Percentiles rank a stretch among this genome's conserved stretches.
phyloP scores from a whole-genome alignment of 352 stramenopile species.

The Pythium pyrilobum region DNA sequence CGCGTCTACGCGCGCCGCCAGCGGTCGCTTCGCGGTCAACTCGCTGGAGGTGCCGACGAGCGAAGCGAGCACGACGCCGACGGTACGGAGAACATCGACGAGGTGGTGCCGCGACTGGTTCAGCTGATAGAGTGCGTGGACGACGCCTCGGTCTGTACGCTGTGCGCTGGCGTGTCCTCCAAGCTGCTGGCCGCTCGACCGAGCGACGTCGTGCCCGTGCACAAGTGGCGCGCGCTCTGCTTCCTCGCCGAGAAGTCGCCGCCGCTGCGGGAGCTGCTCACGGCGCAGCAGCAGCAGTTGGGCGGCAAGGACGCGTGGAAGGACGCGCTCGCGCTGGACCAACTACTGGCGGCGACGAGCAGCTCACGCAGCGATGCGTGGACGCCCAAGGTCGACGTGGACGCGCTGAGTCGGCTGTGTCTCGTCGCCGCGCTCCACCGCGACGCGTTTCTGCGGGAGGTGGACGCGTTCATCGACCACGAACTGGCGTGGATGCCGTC shows the following conservation, averaged over 20 bases:
- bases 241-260: conserved; percentile 16
- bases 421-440: conserved; percentile 7
- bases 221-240: conserved; percentile 23
- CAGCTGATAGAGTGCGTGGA: conserved; percentile 17
- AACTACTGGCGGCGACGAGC: background rate
- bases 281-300: background rate
- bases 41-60: background rate
- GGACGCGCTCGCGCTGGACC: conserved; percentile 6
- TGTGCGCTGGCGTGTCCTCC: conserved; percentile 15
- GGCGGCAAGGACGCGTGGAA: conserved; percentile 8
- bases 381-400: conserved; percentile 3
- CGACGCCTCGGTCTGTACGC: conserved; percentile 7
- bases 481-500: conserved; percentile 14
- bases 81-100: background rate
- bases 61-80: background rate
- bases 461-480: background rate
- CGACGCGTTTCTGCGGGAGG: conserved; percentile 1
- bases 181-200: conserved; percentile 15
- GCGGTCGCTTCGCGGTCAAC: background rate
- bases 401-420: conserved; percentile 6
- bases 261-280: conserved; percentile 10
- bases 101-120: conserved; percentile 7
- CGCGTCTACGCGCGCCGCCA: conserved; percentile 1
- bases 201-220: conserved; percentile 7
- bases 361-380: background rate